phyloP scores from a whole-genome alignment of 2,329 filamentous ascomycete species.

The Talaromyces piceae region DNA sequence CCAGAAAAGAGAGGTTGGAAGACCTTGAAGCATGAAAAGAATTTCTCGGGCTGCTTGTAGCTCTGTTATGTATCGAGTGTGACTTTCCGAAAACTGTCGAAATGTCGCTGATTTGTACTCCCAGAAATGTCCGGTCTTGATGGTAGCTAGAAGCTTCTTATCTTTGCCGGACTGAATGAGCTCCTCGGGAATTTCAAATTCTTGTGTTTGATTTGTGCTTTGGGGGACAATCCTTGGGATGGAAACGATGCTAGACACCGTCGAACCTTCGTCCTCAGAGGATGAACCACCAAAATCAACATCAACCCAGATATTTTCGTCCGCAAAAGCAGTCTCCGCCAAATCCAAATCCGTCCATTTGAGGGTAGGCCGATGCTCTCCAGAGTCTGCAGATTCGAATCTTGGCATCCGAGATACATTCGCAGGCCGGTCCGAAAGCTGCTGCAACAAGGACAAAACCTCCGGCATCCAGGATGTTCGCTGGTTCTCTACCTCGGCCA shows the following conservation, averaged over 20 bases:
- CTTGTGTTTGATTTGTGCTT: slow-evolving; percentile 19
- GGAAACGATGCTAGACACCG: slow-evolving; percentile 25
- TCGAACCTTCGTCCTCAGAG: slow-evolving; percentile 35
- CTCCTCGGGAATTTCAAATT: slow-evolving; percentile 28
- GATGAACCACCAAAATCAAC: slow-evolving; percentile 32
- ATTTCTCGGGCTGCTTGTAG: slow-evolving; percentile 67
- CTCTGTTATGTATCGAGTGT: slow-evolving; percentile 52
- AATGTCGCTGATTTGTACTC: slow-evolving; percentile 15
- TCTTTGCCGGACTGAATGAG: slow-evolving; percentile 26
- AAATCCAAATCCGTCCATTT: slow-evolving; percentile 73
- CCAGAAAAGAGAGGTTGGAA: slow-evolving; percentile 66
- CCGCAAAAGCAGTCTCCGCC: slow-evolving; percentile 62
- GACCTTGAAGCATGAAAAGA: slow-evolving; percentile 76
- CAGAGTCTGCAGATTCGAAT: slow-evolving; percentile 4
- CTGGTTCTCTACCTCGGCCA: slow-evolving; percentile 51
- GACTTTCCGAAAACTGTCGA: slow-evolving; percentile 13
- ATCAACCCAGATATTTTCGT: slow-evolving; percentile 36
- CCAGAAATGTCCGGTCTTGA: slow-evolving; percentile 46
- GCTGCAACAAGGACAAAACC: slow-evolving; percentile 66
- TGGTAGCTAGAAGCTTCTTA: slow-evolving; percentile 27
- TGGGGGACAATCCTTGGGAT: slow-evolving; percentile 22
- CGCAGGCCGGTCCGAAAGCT: slow-evolving; percentile 73
- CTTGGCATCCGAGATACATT: slow-evolving; percentile 57
- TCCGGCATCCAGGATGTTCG: slow-evolving; percentile 68
- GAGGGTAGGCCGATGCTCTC: slow-evolving; percentile 28